Evolutionary conservation across 805 yeast genomes (phyloP), one percentile per base, ranked within the genome.

Genomic region (Yarrowia porcina): DNA sequence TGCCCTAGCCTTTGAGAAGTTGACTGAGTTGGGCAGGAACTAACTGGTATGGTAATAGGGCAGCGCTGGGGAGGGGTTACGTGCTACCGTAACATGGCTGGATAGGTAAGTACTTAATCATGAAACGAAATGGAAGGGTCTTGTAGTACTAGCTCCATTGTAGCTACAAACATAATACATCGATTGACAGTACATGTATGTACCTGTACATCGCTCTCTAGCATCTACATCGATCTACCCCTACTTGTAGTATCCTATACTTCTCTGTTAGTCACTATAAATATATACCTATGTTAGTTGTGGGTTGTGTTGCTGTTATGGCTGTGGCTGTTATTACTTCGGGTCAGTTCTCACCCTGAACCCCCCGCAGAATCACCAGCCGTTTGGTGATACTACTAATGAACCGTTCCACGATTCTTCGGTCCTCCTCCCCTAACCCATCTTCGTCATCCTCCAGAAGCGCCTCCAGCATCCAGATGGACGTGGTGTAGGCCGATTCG

Each of bases 381-480:
- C 98, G 79, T 67, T 84, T 87, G 15, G 93, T 89, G 66, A 93
- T 90, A 73, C 96, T 87, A 63, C 83, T 82, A 67, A 91, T 87
- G 70, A 92, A 90, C 73, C 85, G 85, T 71, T 87, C 90, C 57
- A 93, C 90, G 74, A 89, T 87, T 45, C 79, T 82, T 59, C 77
- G 77, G 73, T 93, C 98, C 56, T 86, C 90, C 4, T 78, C 81
- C 69, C 89, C 96, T 64, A 92, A 77, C 23, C 67, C 70, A 20
- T 73, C 76, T 12, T 66, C 71, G 35, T 69, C 70, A 13, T 56
- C 73, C 64, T 88, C 93, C 61, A 91, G 74, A 27, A 93, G 77
- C 0, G 97, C 90, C 71, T 90, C 96, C 70, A 93, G 77, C 97
- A 93, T 90, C 97, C 97, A 93, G 60, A 93, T 83, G 0, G 97